A percentile compares a stretch with the other conserved stretches of the same genome.
phyloP scores from a whole-genome alignment of 1,139 yeast species.

The Citeromyces hawaiiensis region DNA sequence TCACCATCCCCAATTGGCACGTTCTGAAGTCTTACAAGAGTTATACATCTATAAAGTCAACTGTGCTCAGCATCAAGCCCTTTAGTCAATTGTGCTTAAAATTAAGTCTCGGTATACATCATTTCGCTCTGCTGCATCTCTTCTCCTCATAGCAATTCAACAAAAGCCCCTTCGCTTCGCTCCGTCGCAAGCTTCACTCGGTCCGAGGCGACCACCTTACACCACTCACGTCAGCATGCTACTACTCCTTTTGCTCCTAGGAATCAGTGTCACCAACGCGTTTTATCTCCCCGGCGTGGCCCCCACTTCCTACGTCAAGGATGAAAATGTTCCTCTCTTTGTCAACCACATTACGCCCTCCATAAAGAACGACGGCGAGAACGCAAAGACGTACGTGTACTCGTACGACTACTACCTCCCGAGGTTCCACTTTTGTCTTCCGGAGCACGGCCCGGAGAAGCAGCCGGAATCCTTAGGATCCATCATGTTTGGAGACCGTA shows the following conservation, averaged over 20 bases:
- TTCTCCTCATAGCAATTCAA: too few species aligned
- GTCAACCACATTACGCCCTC: conserved; percentile 90
- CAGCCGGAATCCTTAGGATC: conserved; percentile 91
- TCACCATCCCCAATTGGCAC: too few species aligned
- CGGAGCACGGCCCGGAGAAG: conserved; percentile 51
- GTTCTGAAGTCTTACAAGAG: too few species aligned
- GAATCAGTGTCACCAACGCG: conserved; percentile 22
- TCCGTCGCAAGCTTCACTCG: too few species aligned
- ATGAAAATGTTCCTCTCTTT: conserved; percentile 59
- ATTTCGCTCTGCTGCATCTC: too few species aligned
- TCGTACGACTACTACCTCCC: conserved; percentile 82
- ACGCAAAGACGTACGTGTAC: conserved; percentile 43
- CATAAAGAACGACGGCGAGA: conserved; percentile 28
- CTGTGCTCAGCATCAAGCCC: too few species aligned
- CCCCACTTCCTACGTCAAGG: conserved; percentile 71
- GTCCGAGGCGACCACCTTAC: too few species aligned
- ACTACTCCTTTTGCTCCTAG: conserved; percentile 3
- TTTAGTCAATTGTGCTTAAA: too few species aligned
- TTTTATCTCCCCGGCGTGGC: conserved; percentile 94
- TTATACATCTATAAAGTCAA: too few species aligned
- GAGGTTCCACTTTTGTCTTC: conserved; percentile 74
- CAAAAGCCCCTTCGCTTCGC: too few species aligned
- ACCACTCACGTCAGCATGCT: too few species aligned
- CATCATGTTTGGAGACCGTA: conserved; percentile 88
- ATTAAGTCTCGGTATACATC: too few species aligned